A percentile compares a stretch with the other conserved stretches of the same genome.
Evolutionary conservation across 2,329 filamentous ascomycete genomes (phyloP).

Genomic region (Penicillium sp.): DNA sequence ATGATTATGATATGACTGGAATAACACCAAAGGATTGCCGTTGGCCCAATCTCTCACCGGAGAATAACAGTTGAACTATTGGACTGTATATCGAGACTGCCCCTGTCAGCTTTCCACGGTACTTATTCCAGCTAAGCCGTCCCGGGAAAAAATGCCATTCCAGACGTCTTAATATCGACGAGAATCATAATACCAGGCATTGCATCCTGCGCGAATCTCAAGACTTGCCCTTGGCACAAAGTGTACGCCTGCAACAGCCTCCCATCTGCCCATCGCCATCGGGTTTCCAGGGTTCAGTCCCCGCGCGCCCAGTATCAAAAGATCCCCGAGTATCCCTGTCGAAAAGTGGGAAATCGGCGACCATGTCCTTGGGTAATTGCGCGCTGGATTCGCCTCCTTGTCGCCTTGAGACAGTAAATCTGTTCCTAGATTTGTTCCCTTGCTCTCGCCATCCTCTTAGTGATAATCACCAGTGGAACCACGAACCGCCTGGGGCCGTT

Average conservation of each 20-base stretch:
- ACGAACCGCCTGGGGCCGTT: slow-evolving; percentile 8
- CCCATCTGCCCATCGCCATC: background rate
- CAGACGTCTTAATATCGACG: background rate
- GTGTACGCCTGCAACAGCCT: background rate
- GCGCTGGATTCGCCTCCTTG: background rate
- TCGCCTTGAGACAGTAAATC: background rate
- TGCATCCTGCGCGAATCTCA: background rate
- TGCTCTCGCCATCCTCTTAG: background rate
- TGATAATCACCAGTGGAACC: slow-evolving; percentile 8
- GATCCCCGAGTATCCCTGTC: background rate
- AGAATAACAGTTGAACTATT: background rate
- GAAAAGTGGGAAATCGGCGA: background rate
- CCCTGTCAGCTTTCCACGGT: background rate
- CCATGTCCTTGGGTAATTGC: background rate
- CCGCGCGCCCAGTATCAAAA: background rate
- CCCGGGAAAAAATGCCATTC: background rate
- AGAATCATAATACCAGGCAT: background rate
- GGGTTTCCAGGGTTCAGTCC: background rate
- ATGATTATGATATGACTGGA: background rate
- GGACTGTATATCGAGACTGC: background rate
- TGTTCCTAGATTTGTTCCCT: background rate
- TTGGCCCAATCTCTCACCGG: background rate
- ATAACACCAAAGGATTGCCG: background rate
- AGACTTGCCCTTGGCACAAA: background rate
- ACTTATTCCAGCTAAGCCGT: background rate